A percentile compares a stretch with the other conserved stretches of the same genome.
Evolutionary conservation across 2,329 filamentous ascomycete species (phyloP).

Genomic region (Fusarium camptoceras): DNA sequence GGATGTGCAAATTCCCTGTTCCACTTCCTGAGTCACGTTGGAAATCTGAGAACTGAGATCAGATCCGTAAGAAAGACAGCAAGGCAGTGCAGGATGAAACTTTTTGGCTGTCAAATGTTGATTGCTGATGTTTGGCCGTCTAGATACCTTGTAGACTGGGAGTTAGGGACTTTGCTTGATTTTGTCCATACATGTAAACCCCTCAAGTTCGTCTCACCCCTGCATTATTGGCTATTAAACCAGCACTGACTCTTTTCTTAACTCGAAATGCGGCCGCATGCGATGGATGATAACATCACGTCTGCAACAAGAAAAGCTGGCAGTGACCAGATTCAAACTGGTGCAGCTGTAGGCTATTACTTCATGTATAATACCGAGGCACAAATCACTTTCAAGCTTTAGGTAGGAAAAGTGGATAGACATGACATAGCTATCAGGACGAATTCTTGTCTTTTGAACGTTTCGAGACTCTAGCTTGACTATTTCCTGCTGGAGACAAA

Average conservation of each 20-base stretch:
- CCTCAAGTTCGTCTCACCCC: constrained; percentile 45
- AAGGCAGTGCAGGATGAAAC: constrained; percentile 30
- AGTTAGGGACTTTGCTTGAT: not conserved
- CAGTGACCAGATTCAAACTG: constrained; percentile 1
- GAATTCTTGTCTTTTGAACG: constrained; percentile 1
- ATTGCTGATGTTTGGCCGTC: constrained; percentile 16
- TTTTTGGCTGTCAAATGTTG: not conserved
- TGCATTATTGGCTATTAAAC: constrained; percentile 20
- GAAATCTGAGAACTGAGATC: constrained; percentile 29
- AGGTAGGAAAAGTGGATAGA: constrained; percentile 18
- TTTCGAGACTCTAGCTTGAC: constrained; percentile 11
- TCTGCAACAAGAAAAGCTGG: constrained; percentile 1
- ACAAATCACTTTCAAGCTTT: constrained; percentile 5
- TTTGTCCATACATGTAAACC: constrained; percentile 19
- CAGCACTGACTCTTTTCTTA: not conserved
- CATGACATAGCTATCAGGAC: constrained; percentile 12
- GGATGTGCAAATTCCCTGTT: constrained; percentile 21
- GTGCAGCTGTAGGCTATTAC: not conserved
- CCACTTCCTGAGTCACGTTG: constrained; percentile 20
- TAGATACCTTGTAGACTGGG: not conserved
- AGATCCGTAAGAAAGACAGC: constrained; percentile 5
- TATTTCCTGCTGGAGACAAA: constrained; percentile 16
- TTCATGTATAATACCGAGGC: not conserved
- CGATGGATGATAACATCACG: constrained; percentile 29
- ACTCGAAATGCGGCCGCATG: constrained; percentile 20